A percentile compares a stretch with the other conserved stretches of the same genome.
Conservation (phyloP, 2,329 filamentous ascomycete species). For the Lasiodiplodia citricola region DNA sequence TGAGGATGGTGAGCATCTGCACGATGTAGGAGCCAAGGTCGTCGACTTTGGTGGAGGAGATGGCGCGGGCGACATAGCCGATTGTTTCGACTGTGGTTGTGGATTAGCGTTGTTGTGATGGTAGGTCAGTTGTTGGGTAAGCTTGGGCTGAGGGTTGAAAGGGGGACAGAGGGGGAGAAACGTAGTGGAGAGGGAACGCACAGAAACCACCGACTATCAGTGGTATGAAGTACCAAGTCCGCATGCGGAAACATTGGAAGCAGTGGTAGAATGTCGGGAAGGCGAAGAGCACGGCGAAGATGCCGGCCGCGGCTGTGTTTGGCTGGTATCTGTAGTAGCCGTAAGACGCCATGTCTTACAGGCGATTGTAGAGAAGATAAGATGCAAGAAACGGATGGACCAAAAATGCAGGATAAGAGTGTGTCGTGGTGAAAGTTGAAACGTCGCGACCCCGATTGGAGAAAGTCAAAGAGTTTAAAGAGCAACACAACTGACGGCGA, state of each 20-base stretch:
- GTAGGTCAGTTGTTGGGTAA: not conserved
- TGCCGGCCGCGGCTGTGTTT: conserved; percentile 36
- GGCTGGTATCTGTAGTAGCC: conserved; percentile 38
- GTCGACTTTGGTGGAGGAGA: conserved; percentile 36
- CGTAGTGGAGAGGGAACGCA: conserved; percentile 30
- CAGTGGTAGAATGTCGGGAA: conserved; percentile 43
- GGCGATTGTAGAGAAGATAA: no score
- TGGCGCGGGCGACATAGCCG: conserved; percentile 56
- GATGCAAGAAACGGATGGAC: no score
- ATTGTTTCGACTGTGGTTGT: conserved; percentile 52
- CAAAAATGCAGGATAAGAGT: no score
- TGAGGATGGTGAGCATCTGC: conserved; percentile 51
- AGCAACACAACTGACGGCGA: no score
- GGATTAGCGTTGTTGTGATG: not conserved
- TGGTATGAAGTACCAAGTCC: conserved; percentile 58
- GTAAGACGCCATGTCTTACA: not conserved
- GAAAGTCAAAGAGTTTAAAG: no score
- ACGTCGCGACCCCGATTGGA: no score
- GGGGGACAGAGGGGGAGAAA: not conserved
- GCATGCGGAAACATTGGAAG: conserved; percentile 45
- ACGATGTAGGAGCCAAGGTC: conserved; percentile 50
- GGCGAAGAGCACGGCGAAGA: conserved; percentile 39
- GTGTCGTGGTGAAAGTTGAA: no score
- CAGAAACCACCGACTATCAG: conserved; percentile 57
- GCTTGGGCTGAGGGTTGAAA: not conserved